These are phyloP conservation scores for Arthroderma sp. DNA, from an alignment of 2,329 filamentous ascomycete species.

Conservation along the genomic window DNA sequence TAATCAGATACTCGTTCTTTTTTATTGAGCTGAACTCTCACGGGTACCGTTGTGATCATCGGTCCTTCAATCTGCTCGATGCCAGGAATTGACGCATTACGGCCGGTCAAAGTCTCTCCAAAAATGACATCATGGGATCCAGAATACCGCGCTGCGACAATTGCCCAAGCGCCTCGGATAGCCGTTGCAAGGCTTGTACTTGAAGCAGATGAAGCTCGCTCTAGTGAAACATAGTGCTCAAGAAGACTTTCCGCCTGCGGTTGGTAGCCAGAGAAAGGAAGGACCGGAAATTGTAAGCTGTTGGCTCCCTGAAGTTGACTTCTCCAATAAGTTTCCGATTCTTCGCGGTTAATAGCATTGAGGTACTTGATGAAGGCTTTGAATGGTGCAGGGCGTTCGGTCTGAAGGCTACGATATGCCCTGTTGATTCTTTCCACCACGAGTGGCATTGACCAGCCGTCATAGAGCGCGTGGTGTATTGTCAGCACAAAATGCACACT, in stretches of 20 bases:
- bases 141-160: slow-evolving; percentile 4
- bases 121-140: slow-evolving; percentile 28
- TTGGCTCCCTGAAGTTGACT: slow-evolving; percentile 32
- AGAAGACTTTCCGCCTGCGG: slow-evolving; percentile 22
- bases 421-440: slow-evolving; percentile 20
- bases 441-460: slow-evolving; percentile 25
- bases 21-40: slow-evolving; percentile 24
- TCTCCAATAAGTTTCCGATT: slow-evolving; percentile 36
- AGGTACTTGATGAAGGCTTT: slow-evolving; percentile 40
- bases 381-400: slow-evolving; percentile 20
- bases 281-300: slow-evolving; percentile 34
- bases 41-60: slow-evolving; percentile 32
- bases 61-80: slow-evolving; percentile 32
- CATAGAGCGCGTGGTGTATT: slow-evolving; percentile 29
- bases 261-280: slow-evolving; percentile 32
- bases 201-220: slow-evolving; percentile 17
- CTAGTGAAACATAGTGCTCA: slow-evolving; percentile 16
- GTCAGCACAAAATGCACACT: slow-evolving; percentile 18
- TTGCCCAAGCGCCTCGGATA: slow-evolving; percentile 7
- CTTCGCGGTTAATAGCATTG: slow-evolving; percentile 23
- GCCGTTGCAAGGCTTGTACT: slow-evolving; percentile 20
- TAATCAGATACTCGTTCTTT: slow-evolving; percentile 31
- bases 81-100: slow-evolving; percentile 24
- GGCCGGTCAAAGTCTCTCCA: slow-evolving; percentile 31
- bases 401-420: slow-evolving; percentile 12